These are phyloP conservation scores for Starmerella riodocensis DNA, from an alignment of 805 yeast genomes.

Conservation along the genomic window DNA sequence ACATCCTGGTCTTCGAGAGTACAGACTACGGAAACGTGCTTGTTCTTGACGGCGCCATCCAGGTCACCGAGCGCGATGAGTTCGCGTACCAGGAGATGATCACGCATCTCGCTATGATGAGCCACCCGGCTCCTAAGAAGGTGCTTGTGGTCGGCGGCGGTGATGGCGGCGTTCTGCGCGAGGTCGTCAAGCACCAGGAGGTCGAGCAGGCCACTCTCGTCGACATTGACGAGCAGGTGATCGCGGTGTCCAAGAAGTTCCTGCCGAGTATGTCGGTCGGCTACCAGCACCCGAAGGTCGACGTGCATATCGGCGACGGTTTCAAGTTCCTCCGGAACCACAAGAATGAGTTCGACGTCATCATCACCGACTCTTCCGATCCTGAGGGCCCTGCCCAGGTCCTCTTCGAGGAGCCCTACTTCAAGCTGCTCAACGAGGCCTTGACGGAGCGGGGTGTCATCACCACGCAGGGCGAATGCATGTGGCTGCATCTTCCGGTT, in stretches of 20 bases:
- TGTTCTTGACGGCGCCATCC: constrained; percentile 88
- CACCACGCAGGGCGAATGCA: constrained; percentile 77
- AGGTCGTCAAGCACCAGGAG: constrained; percentile 73
- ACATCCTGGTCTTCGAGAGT: constrained; percentile 82
- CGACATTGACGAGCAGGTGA: constrained; percentile 91
- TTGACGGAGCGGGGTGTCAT: constrained; percentile 86
- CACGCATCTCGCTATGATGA: constrained; percentile 79
- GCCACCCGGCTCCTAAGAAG: constrained; percentile 87
- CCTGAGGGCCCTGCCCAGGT: constrained; percentile 98
- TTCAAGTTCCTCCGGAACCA: constrained; percentile 80
- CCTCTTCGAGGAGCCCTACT: constrained; percentile 84
- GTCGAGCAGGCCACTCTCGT: constrained; percentile 84
- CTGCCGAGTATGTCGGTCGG: constrained; percentile 79
- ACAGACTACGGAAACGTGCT: constrained; percentile 90
- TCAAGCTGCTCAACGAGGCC: constrained; percentile 71
- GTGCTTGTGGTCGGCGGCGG: constrained; percentile 97
- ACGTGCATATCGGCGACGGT: constrained; percentile 91
- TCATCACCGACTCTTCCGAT: constrained; percentile 93
- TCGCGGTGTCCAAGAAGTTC: constrained; percentile 70
- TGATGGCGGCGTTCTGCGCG: constrained; percentile 96
- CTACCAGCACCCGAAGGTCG: constrained; percentile 76
- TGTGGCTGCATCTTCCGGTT: constrained; percentile 72
- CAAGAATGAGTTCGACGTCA: constrained; percentile 81
- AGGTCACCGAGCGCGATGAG: constrained; percentile 94
- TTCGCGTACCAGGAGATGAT: constrained; percentile 98